Evolutionary conservation across 2,329 filamentous ascomycete genomes (phyloP).

Genomic region (Xylariaceae sp.): DNA sequence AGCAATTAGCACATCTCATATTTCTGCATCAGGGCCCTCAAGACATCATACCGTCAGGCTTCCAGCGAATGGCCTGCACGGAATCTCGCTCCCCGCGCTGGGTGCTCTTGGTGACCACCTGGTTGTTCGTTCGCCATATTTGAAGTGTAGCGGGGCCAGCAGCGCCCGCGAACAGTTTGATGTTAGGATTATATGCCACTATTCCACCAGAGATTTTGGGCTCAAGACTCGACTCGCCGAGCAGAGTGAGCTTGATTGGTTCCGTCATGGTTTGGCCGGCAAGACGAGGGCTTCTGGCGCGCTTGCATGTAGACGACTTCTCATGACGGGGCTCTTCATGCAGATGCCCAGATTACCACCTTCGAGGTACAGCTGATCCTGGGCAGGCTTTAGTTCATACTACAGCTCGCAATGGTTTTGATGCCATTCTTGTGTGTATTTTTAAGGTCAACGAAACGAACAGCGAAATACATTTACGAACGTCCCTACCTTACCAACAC

Average conservation of each 20-base stretch:
- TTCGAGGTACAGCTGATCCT: not conserved
- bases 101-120: slow-evolving; percentile 53
- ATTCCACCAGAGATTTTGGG: slow-evolving; percentile 51
- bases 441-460: not conserved
- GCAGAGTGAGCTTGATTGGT: slow-evolving; percentile 39
- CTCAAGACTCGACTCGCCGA: slow-evolving; percentile 55
- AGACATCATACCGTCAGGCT: slow-evolving; percentile 53
- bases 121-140: slow-evolving; percentile 73
- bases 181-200: slow-evolving; percentile 72
- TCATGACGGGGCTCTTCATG: slow-evolving; percentile 18
- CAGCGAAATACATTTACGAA: not conserved
- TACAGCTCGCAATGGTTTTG: not conserved
- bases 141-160: slow-evolving; percentile 63
- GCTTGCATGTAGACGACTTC: slow-evolving; percentile 7
- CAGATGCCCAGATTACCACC: not conserved
- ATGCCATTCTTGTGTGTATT: not conserved
- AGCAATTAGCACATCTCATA: slow-evolving; percentile 15
- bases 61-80: slow-evolving; percentile 55
- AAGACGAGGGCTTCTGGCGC: slow-evolving; percentile 10
- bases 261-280: slow-evolving; percentile 26
- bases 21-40: not conserved
- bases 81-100: slow-evolving; percentile 40
- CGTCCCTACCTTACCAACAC: not conserved
- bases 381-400: not conserved
- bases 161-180: slow-evolving; percentile 76